Conservation (phyloP, 176 grass and related monocot species). For the Guadua angustifolia region DNA sequence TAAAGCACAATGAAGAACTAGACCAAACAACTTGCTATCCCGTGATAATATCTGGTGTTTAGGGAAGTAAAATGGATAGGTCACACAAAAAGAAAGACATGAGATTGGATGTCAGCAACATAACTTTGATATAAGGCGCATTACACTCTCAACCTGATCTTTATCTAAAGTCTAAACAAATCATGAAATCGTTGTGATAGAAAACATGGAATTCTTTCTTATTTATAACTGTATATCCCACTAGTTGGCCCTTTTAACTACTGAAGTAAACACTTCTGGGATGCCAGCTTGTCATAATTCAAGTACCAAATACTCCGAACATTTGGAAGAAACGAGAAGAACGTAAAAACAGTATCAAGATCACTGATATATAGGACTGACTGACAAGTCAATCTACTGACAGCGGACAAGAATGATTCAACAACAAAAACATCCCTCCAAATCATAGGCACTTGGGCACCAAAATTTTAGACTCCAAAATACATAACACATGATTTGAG, state of each 20-base stretch:
- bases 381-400: neutral
- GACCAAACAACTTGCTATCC: neutral
- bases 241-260: constrained; percentile 3
- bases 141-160: constrained; percentile 13
- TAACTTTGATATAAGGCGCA: constrained; percentile 30
- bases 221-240: neutral
- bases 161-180: neutral
- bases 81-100: neutral
- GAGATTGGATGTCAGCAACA: constrained; percentile 25
- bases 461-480: neutral
- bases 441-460: constrained; percentile 3
- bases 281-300: constrained; percentile 9
- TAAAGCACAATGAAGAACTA: neutral
- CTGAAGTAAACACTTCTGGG: neutral
- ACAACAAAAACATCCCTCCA: neutral
- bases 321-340: neutral
- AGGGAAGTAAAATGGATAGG: constrained; percentile 32
- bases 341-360: neutral
- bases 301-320: constrained; percentile 32
- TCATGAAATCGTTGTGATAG: constrained; percentile 10
- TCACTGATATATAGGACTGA: neutral
- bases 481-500: neutral
- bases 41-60: neutral
- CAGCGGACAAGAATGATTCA: neutral
- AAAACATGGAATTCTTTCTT: constrained; percentile 7